phyloP scores from a whole-genome alignment of 2,329 filamentous ascomycete species.

The Keithomyces neogunnii region DNA sequence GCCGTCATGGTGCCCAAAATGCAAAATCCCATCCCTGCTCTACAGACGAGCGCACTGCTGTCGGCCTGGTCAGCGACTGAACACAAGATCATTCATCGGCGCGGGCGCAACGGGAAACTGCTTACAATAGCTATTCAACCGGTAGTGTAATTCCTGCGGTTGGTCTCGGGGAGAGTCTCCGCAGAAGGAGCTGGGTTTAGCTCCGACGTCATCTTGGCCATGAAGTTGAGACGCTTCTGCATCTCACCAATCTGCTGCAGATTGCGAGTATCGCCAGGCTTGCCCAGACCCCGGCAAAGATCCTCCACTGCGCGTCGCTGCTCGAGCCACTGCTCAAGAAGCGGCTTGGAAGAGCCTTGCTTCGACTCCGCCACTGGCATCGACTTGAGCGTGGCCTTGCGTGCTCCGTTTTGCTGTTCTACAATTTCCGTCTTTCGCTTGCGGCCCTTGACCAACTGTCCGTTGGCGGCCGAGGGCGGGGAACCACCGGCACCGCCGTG shows the following conservation, averaged over 20 bases:
- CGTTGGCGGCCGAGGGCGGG: slow-evolving; percentile 24
- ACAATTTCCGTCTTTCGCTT: slow-evolving; percentile 49
- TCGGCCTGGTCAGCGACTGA: neutral
- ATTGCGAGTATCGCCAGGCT: slow-evolving; percentile 44
- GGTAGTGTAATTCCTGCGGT: slow-evolving; percentile 3
- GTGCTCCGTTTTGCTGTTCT: slow-evolving; percentile 31
- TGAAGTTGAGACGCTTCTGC: slow-evolving; percentile 40
- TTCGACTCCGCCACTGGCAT: slow-evolving; percentile 24
- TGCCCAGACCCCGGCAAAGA: slow-evolving; percentile 41
- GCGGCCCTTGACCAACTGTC: slow-evolving; percentile 38
- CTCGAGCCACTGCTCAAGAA: slow-evolving; percentile 49
- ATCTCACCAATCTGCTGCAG: slow-evolving; percentile 44
- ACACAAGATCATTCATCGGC: neutral
- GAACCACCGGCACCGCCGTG: slow-evolving; percentile 35
- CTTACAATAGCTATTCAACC: slow-evolving; percentile 4
- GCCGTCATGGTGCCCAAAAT: neutral
- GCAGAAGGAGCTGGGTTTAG: neutral
- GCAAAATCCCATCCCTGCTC: neutral
- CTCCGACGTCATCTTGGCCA: slow-evolving; percentile 38
- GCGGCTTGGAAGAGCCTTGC: slow-evolving; percentile 27
- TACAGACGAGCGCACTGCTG: neutral
- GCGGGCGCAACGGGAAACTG: neutral
- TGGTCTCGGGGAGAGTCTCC: neutral
- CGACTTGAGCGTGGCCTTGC: slow-evolving; percentile 41
- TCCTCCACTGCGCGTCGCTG: slow-evolving; percentile 56